Conservation (phyloP, 2,329 filamentous ascomycete genomes). For the Sphaerostilbella broomeana region DNA sequence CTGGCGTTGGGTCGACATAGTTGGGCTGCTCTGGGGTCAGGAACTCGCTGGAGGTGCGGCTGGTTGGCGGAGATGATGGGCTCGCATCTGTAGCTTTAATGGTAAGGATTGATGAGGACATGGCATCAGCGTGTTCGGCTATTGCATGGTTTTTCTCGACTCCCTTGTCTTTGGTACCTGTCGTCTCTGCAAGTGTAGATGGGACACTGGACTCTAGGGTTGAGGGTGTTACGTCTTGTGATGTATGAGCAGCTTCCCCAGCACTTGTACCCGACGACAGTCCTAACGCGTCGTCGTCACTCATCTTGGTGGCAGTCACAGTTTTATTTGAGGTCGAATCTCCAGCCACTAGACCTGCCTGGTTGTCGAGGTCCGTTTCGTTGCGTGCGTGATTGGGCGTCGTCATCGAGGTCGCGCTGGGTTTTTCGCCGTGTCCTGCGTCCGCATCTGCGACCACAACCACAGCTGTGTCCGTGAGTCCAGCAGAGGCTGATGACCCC, state of each 20-base stretch:
- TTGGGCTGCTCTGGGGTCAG: slow-evolving; percentile 41
- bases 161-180: slow-evolving; percentile 9
- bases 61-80: slow-evolving; percentile 29
- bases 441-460: slow-evolving; percentile 8
- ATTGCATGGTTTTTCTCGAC: too few relatives aligned
- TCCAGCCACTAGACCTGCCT: too few relatives aligned
- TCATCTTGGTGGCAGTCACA: slow-evolving; percentile 4
- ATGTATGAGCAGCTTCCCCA: neutral
- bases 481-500: slow-evolving; percentile 7
- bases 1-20: slow-evolving; percentile 53
- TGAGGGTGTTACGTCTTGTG: neutral
- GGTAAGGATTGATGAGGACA: slow-evolving; percentile 43
- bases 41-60: slow-evolving; percentile 33
- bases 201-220: neutral
- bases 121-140: slow-evolving; percentile 22
- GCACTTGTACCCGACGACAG: slow-evolving; percentile 7
- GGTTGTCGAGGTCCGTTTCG: too few relatives aligned
- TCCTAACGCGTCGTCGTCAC: slow-evolving; percentile 6
- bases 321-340: too few relatives aligned
- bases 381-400: neutral
- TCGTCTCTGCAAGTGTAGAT: slow-evolving; percentile 17
- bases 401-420: neutral
- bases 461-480: slow-evolving; percentile 13
- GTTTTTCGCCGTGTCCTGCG: neutral
- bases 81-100: slow-evolving; percentile 39